Evolutionary conservation across 1,284 basidiomycete genomes (phyloP).

Genomic region (Boletus hoseneyae): DNA sequence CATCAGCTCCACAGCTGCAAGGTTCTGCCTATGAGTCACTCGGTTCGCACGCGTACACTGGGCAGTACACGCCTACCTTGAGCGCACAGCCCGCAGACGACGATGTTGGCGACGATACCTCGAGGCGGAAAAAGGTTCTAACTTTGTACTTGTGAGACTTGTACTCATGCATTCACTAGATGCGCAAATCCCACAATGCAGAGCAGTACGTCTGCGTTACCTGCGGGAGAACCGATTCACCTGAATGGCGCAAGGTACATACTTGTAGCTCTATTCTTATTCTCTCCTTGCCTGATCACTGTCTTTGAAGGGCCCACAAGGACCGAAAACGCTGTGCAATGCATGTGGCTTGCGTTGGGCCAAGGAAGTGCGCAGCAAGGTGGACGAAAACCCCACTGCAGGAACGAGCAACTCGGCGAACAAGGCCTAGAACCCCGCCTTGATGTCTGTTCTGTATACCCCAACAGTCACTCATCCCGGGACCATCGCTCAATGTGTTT

Average conservation of each 20-base stretch:
- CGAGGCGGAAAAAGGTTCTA: conserved; percentile 42
- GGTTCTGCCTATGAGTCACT: conserved; percentile 22
- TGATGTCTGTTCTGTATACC: conserved; percentile 4
- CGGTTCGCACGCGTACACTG: conserved; percentile 12
- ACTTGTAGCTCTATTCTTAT: conserved; percentile 4
- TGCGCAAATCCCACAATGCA: conserved; percentile 48
- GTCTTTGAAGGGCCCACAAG: conserved; percentile 62
- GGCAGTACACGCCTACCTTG: conserved; percentile 16
- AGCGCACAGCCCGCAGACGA: conserved; percentile 25
- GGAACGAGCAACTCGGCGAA: conserved; percentile 22
- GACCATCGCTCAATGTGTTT: conserved; percentile 5
- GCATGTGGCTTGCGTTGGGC: conserved; percentile 85
- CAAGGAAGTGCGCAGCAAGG: conserved; percentile 54
- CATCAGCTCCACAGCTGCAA: conserved; percentile 15
- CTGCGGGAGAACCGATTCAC: conserved; percentile 78
- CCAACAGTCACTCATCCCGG: conserved; percentile 1
- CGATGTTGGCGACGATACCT: conserved; percentile 26
- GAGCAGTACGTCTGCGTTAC: conserved; percentile 76
- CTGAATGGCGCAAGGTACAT: conserved; percentile 77
- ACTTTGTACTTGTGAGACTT: not conserved
- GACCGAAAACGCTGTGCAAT: conserved; percentile 86
- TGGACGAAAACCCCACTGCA: conserved; percentile 29
- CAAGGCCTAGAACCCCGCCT: conserved; percentile 8
- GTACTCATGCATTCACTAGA: conserved; percentile 17
- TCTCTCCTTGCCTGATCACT: conserved; percentile 14